Evolutionary conservation across 2,329 filamentous ascomycete species (phyloP), one percentile per base, ranked within the genome.

Genomic region (Scedosporium minutisporum): DNA sequence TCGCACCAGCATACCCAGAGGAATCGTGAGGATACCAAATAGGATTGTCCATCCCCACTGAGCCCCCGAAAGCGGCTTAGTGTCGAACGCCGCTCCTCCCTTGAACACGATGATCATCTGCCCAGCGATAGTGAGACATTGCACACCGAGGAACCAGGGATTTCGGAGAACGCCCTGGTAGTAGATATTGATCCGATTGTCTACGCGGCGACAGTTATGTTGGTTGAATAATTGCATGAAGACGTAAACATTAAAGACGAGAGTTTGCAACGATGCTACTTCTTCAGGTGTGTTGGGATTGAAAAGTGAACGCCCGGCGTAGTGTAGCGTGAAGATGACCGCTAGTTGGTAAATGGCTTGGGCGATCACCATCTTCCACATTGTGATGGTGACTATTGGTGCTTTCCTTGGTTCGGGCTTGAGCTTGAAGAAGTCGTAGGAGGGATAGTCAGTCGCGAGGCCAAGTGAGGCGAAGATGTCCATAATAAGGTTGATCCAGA

Each of bases 141-240:
- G 82, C 46, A 90, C 89, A 3, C 77, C 79, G 41, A 89, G 79
- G 75, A 95, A 95, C 83, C 90, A 93, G 65, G 82, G 87, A 70
- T 95, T 96, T 62, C 81, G 81, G 18, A 83, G 77, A 55, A 93
- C 83, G 27, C 88, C 88, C 71, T 93, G 89, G 65, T 93, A 91
- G 68, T 74, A 76, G 62, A 95, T 87, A 70, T 95, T 93, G 74
- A 93, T 86, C 64, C 86, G 86, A 71, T 86, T 86, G 67, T 87
- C 84, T 0, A 87, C 76, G 48, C 84, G 82, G 38, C 85, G 80
- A 69, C 84, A 85, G 72, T 87, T 87, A 74, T 86, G 82, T 71
- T 86, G 80, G 71, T 88, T 88, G 76, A 88, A 89, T 65, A 89
- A 87, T 68, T 89, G 87, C 80, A 88, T 85, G 84, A 85, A 89